Conservation (phyloP, 2,329 filamentous ascomycete species). For the Clarireedia hainanense region DNA sequence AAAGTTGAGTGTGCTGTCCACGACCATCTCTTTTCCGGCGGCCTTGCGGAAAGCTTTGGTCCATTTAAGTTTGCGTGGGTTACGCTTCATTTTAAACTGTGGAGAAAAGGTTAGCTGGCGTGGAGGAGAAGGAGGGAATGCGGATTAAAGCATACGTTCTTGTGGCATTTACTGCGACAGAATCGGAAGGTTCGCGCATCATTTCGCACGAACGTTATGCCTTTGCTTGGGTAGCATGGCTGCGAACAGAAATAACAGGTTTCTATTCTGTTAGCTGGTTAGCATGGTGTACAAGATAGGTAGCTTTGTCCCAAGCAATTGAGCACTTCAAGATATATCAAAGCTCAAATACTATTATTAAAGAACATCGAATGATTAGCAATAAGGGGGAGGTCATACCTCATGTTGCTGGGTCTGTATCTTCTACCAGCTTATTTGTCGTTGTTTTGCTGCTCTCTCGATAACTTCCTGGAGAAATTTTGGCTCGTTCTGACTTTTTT, state of each 20-base stretch:
- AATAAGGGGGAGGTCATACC: background rate
- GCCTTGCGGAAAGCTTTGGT: conserved; percentile 86
- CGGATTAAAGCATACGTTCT: conserved; percentile 20
- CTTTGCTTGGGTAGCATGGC: conserved; percentile 57
- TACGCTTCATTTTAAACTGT: conserved; percentile 94
- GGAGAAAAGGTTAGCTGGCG: background rate
- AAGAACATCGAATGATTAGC: too few relatives aligned
- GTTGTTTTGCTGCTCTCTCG: conserved; percentile 1
- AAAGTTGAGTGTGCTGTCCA: conserved; percentile 91
- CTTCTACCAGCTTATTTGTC: conserved; percentile 7
- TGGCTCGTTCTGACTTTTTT: conserved; percentile 8
- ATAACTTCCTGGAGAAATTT: conserved; percentile 7
- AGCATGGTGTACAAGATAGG: background rate
- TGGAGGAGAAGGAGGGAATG: background rate
- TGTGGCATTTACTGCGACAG: conserved; percentile 45
- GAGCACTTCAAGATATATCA: background rate
- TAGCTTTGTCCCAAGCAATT: background rate
- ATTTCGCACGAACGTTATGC: conserved; percentile 37
- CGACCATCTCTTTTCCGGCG: conserved; percentile 80
- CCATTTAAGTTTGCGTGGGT: conserved; percentile 95
- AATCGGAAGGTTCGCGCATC: conserved; percentile 47
- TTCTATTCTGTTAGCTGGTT: conserved; percentile 8
- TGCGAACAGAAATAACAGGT: conserved; percentile 57
- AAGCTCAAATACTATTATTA: background rate
- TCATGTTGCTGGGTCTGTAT: conserved; percentile 7